Evolutionary conservation across 2,329 filamentous ascomycete genomes (phyloP).

Genomic region (Fusarium illudens): DNA sequence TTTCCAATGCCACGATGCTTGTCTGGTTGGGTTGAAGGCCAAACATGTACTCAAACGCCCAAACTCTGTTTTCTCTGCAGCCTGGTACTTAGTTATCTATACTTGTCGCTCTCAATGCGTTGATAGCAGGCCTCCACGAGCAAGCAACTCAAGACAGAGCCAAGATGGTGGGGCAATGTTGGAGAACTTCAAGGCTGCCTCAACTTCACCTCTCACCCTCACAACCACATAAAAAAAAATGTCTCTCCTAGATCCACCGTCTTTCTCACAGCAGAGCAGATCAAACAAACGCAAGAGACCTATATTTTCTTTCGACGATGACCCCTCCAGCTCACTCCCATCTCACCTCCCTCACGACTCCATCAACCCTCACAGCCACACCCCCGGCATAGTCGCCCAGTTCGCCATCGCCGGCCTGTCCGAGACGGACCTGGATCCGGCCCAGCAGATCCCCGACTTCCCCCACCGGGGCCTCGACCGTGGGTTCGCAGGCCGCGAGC

Average conservation of each 20-base stretch:
- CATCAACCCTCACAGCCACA: conserved; percentile 66
- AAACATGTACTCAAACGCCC: neutral
- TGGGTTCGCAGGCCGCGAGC: conserved; percentile 15
- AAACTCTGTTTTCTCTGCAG: neutral
- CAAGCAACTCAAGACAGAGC: neutral
- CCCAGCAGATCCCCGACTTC: conserved; percentile 55
- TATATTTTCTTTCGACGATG: neutral
- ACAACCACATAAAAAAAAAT: conserved; percentile 12
- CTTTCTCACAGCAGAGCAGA: conserved; percentile 25
- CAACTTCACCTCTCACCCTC: neutral
- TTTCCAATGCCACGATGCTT: neutral
- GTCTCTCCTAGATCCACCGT: conserved; percentile 35
- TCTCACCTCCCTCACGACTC: conserved; percentile 44
- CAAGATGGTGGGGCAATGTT: conserved; percentile 21
- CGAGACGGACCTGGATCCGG: conserved; percentile 54
- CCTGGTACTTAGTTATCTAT: neutral
- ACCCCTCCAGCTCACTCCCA: conserved; percentile 6
- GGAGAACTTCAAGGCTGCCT: conserved; percentile 11
- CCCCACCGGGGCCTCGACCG: conserved; percentile 56
- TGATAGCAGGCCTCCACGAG: neutral
- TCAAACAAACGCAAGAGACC: conserved; percentile 37
- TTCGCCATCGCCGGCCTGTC: conserved; percentile 62
- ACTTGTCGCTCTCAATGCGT: neutral
- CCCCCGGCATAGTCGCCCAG: conserved; percentile 60
- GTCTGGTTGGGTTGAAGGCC: neutral